These are phyloP conservation scores for Penicillium coprophilum DNA, from an alignment of 495 filamentous ascomycete species.

Conservation along the genomic window DNA sequence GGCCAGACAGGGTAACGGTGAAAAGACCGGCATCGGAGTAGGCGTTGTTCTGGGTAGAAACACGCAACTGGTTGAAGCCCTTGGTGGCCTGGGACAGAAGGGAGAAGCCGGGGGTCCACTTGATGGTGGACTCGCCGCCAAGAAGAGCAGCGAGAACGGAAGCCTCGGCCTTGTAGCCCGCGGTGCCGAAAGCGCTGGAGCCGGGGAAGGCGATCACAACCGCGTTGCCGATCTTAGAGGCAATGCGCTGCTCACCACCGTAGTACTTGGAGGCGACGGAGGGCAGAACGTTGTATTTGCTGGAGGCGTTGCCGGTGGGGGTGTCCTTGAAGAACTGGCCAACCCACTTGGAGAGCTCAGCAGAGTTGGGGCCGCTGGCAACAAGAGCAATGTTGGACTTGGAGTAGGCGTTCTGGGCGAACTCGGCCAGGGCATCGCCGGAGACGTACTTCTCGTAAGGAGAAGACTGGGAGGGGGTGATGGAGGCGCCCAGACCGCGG, in stretches of 20 bases:
- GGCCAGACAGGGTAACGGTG: conserved; percentile 72
- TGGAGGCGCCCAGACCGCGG: conserved; percentile 76
- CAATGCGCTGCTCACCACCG: conserved; percentile 90
- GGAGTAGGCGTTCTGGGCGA: conserved; percentile 72
- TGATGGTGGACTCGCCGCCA: conserved; percentile 86
- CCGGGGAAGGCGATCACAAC: conserved; percentile 91
- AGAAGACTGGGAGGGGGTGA: conserved; percentile 66
- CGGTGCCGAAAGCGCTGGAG: conserved; percentile 67
- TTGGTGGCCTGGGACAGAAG: conserved; percentile 76
- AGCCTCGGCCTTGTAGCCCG: conserved; percentile 82
- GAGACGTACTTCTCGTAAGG: conserved; percentile 76
- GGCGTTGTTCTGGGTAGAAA: conserved; percentile 69
- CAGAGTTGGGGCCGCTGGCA: conserved; percentile 77
- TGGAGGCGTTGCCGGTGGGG: conserved; percentile 37
- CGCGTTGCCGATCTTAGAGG: conserved; percentile 69
- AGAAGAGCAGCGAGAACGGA: conserved; percentile 86
- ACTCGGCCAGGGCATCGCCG: conserved; percentile 66
- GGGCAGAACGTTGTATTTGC: conserved; percentile 41
- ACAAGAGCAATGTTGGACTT: conserved; percentile 90
- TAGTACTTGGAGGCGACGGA: conserved; percentile 72
- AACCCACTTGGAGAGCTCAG: conserved; percentile 85
- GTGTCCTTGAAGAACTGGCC: conserved; percentile 75
- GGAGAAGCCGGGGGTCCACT: conserved; percentile 93
- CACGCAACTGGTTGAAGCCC: conserved; percentile 60
- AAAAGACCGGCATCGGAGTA: conserved; percentile 97